Evolutionary conservation across 306 rosid species (phyloP).

Genomic region (Glycine latifolia): DNA sequence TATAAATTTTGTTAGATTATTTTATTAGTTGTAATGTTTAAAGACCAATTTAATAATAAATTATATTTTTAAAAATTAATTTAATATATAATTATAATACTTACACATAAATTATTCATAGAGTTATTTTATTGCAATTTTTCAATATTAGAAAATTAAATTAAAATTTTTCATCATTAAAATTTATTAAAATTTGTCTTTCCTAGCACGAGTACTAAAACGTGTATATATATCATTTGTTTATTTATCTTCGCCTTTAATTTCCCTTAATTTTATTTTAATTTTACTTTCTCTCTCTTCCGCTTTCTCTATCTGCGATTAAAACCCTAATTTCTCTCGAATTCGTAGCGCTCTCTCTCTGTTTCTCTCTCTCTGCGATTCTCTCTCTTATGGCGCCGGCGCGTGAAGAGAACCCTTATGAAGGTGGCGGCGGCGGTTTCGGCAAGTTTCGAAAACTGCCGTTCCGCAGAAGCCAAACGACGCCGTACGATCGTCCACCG

Average conservation of each 20-base stretch:
- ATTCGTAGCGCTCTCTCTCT: slow-evolving; percentile 46
- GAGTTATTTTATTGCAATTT: too few species aligned
- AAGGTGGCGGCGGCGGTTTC: slow-evolving; percentile 51
- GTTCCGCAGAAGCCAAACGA: slow-evolving; percentile 59
- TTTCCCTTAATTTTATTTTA: neutral
- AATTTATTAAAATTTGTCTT: too few species aligned
- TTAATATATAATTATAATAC: too few species aligned
- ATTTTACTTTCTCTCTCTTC: neutral
- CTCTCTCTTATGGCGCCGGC: slow-evolving; percentile 70
- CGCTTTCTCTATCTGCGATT: slow-evolving; percentile 31
- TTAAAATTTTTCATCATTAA: too few species aligned
- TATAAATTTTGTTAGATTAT: too few species aligned
- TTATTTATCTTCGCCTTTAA: neutral
- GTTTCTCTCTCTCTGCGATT: slow-evolving; percentile 27
- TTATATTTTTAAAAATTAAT: too few species aligned
- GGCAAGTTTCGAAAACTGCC: slow-evolving; percentile 85
- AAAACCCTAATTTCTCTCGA: slow-evolving; percentile 62
- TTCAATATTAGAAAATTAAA: too few species aligned
- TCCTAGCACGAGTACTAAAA: too few species aligned
- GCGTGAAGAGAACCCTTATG: slow-evolving; percentile 72
- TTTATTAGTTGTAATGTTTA: too few species aligned
- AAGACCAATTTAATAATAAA: too few species aligned
- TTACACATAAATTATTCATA: too few species aligned
- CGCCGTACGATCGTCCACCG: slow-evolving; percentile 89
- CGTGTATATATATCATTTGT: neutral